Evolutionary conservation across 345 rosid species (phyloP).

Genomic region (Linum usitatissimum): DNA sequence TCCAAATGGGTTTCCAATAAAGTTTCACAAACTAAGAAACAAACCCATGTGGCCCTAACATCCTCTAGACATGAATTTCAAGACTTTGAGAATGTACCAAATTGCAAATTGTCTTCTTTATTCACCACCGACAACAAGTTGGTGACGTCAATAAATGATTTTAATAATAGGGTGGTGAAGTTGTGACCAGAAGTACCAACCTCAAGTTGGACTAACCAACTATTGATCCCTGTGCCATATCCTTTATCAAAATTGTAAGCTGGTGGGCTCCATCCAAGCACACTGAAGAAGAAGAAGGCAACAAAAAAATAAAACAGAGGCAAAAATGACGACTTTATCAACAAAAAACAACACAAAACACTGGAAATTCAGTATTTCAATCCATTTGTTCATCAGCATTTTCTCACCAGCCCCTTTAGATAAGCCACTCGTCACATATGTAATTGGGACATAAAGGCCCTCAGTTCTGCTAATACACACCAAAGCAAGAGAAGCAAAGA

Average conservation of each 20-base stretch:
- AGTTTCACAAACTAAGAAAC: no score
- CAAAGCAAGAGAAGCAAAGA: constrained; percentile 21
- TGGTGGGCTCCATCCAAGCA: constrained; percentile 94
- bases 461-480: constrained; percentile 33
- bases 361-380: no score
- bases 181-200: constrained; percentile 26
- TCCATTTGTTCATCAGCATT: no score
- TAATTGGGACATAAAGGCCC: constrained; percentile 43
- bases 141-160: not conserved
- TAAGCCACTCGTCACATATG: constrained; percentile 50
- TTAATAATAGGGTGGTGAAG: not conserved
- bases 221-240: constrained; percentile 64
- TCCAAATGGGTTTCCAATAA: no score
- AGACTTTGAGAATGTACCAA: not conserved
- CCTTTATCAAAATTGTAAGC: constrained; percentile 81
- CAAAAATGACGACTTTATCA: not conserved
- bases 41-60: not conserved
- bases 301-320: no score
- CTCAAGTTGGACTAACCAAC: constrained; percentile 82
- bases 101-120: not conserved
- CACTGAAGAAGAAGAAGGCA: constrained; percentile 32
- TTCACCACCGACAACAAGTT: not conserved
- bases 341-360: no score
- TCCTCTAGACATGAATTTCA: not conserved
- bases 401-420: constrained; percentile 76